phyloP scores from a whole-genome alignment of 2,329 filamentous ascomycete species.

The Decorospora gaudefroyi region DNA sequence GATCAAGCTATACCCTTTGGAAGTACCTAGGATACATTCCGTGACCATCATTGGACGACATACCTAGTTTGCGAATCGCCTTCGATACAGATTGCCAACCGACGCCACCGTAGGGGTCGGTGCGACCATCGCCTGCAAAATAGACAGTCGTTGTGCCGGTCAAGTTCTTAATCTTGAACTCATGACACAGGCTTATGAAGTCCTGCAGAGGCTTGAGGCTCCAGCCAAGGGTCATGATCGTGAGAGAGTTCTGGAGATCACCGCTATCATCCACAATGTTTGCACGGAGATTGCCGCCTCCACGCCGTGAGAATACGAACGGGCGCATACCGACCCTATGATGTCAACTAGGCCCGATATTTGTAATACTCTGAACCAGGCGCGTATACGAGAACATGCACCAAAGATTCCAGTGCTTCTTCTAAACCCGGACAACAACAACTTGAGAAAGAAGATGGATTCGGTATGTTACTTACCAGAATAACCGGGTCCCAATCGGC shows the following conservation, averaged over 20 bases:
- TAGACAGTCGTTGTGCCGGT: constrained; percentile 34
- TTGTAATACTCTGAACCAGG: neutral
- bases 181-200: constrained; percentile 31
- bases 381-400: too few species aligned
- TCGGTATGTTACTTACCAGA: constrained; percentile 30
- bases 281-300: constrained; percentile 1
- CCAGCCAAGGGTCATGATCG: constrained; percentile 36
- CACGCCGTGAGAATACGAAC: constrained; percentile 31
- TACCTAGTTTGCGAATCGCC: constrained; percentile 32
- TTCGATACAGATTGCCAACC: constrained; percentile 34
- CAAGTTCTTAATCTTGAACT: constrained; percentile 27
- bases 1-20: too few species aligned
- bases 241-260: constrained; percentile 23
- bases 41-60: too few species aligned
- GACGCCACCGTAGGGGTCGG: constrained; percentile 13
- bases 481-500: constrained; percentile 29
- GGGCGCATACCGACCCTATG: constrained; percentile 37
- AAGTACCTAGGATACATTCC: too few species aligned
- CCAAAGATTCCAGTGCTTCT: too few species aligned
- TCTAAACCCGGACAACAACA: too few species aligned
- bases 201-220: constrained; percentile 29
- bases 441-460: too few species aligned
- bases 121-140: constrained; percentile 25
- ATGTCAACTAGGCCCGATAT: too few species aligned
- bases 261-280: constrained; percentile 16